Evolutionary conservation across 495 filamentous ascomycete genomes (phyloP).

Genomic region (Tuber calosporum): DNA sequence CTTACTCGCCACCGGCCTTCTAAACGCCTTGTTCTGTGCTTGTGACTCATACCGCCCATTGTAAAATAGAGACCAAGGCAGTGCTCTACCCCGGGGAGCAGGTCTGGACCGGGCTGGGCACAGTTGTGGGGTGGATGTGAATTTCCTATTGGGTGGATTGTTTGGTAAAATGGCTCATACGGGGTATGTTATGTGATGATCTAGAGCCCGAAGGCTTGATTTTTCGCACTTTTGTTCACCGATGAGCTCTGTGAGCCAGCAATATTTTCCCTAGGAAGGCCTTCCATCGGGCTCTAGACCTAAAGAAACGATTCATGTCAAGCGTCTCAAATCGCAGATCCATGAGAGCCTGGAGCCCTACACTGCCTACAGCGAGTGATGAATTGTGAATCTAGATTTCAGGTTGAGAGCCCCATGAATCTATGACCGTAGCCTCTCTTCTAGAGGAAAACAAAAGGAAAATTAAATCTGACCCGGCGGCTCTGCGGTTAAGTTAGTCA

Average conservation of each 20-base stretch:
- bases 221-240: background rate
- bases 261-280: background rate
- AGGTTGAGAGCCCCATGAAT: background rate
- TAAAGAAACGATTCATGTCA: background rate
- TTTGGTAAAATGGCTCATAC: background rate
- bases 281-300: background rate
- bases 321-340: background rate
- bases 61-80: background rate
- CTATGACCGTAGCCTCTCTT: background rate
- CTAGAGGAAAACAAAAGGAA: background rate
- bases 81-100: background rate
- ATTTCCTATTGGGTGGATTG: background rate
- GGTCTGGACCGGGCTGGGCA: background rate
- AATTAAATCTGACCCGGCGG: background rate
- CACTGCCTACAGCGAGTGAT: background rate
- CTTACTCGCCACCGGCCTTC: background rate
- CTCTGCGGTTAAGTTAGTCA: background rate
- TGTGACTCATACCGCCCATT: background rate
- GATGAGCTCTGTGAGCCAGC: background rate
- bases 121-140: too few species aligned
- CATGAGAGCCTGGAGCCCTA: background rate
- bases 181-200: background rate
- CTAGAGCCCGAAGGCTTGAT: background rate
- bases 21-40: background rate
- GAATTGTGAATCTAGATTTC: background rate